phyloP scores from a whole-genome alignment of 768 basidiomycete species.

The Boletus sp. region DNA sequence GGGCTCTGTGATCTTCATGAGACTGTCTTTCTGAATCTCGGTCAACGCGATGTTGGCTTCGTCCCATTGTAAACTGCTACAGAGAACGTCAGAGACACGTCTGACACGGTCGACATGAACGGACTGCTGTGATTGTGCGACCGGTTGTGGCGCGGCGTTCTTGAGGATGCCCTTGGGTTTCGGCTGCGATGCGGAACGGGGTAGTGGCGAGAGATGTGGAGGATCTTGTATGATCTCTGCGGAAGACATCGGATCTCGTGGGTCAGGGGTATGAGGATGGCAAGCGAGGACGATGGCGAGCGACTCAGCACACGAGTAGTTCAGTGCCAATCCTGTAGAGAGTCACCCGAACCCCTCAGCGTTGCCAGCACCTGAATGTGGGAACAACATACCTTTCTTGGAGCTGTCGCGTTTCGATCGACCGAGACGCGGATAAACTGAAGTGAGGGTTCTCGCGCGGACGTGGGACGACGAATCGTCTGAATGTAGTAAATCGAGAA shows the following conservation, averaged over 20 bases:
- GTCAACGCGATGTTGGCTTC: conserved; percentile 91
- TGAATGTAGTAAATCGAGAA: too few species aligned
- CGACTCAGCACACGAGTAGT: background rate
- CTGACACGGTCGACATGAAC: conserved; percentile 14
- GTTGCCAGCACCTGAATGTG: conserved; percentile 13
- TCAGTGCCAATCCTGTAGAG: too few species aligned
- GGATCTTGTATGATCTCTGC: conserved; percentile 40
- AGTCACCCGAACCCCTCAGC: conserved; percentile 8
- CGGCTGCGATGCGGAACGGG: conserved; percentile 62
- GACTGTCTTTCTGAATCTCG: conserved; percentile 90
- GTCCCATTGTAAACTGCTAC: conserved; percentile 85
- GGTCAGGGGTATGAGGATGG: background rate
- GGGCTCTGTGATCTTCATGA: conserved; percentile 98
- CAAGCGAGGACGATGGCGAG: background rate
- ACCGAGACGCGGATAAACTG: too few species aligned
- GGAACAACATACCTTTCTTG: conserved; percentile 26
- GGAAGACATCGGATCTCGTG: conserved; percentile 21
- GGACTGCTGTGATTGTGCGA: conserved; percentile 50
- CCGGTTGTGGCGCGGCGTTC: conserved; percentile 57
- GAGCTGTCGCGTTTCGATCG: background rate
- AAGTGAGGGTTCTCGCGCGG: too few species aligned
- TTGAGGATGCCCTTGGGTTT: conserved; percentile 90
- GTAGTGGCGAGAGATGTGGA: conserved; percentile 37
- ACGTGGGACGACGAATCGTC: too few species aligned
- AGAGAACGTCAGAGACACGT: background rate